Percentiles rank a stretch among this genome's conserved stretches.
These are phyloP conservation scores for Blastobotrys ciferrii DNA, from an alignment of 1,139 yeast species.

Conservation along the genomic window DNA sequence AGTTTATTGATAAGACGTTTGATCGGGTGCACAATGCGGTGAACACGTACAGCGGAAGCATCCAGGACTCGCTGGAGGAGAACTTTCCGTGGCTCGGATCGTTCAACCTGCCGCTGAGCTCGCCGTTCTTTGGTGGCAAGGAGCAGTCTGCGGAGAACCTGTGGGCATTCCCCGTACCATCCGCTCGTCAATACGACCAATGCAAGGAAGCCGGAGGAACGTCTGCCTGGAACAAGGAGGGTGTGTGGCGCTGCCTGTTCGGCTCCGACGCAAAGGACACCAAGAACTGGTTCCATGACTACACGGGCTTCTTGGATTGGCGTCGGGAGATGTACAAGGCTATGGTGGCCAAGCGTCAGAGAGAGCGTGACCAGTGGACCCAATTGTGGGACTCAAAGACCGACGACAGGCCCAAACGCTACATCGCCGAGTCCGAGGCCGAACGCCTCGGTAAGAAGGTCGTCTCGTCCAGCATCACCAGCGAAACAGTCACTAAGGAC, in stretches of 20 bases:
- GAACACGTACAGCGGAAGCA: conserved; percentile 15
- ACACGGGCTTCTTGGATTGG: conserved; percentile 68
- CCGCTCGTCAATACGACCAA: conserved; percentile 54
- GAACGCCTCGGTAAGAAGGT: conserved; percentile 39
- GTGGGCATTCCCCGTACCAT: conserved; percentile 62
- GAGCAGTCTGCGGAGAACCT: conserved; percentile 8
- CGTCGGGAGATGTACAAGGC: conserved; percentile 52
- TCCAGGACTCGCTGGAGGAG: conserved; percentile 17
- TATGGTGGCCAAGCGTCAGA: conserved; percentile 35
- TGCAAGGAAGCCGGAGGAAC: conserved; percentile 66
- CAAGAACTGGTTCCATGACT: conserved; percentile 54
- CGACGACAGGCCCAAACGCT: conserved; percentile 12
- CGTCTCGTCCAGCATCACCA: conserved; percentile 51
- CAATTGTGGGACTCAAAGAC: conserved; percentile 5
- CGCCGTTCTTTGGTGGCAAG: conserved; percentile 8
- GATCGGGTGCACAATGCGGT: conserved; percentile 20
- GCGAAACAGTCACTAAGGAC: conserved; percentile 43
- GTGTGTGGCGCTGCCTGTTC: conserved; percentile 86
- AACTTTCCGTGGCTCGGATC: conserved; percentile 17
- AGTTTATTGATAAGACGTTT: conserved; percentile 23
- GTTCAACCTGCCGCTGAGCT: conserved; percentile 6
- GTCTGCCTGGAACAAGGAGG: conserved; percentile 72
- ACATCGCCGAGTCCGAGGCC: conserved; percentile 28
- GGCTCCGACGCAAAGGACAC: conserved; percentile 43
- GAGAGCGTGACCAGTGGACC: conserved; percentile 18